These are phyloP conservation scores for Saksenaea oblongispora DNA, from an alignment of 371 early-diverging fungal species.

Conservation along the genomic window DNA sequence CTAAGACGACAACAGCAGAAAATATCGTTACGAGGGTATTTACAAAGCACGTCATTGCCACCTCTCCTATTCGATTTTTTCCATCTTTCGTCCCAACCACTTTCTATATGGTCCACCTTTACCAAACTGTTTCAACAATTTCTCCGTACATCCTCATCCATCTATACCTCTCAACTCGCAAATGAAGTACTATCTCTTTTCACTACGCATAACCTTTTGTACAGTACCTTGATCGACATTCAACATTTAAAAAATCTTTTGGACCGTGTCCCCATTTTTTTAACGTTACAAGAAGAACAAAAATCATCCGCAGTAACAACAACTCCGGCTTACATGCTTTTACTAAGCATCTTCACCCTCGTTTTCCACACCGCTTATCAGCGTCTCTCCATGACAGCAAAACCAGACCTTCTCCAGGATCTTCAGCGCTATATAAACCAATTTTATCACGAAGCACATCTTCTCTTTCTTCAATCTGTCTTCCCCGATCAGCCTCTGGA, in stretches of 20 bases:
- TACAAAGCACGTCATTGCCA: constrained; percentile 18
- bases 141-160: not conserved
- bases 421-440: constrained; percentile 11
- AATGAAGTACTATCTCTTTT: constrained; percentile 18
- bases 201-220: constrained; percentile 30
- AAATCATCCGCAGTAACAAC: constrained; percentile 4
- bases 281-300: not conserved
- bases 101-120: constrained; percentile 25
- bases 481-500: constrained; percentile 17
- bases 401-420: constrained; percentile 9
- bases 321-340: constrained; percentile 13
- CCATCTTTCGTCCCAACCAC: constrained; percentile 29
- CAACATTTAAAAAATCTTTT: not conserved
- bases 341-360: constrained; percentile 31
- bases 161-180: constrained; percentile 7
- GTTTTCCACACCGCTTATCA: constrained; percentile 37
- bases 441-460: constrained; percentile 36
- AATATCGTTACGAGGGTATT: not conserved
- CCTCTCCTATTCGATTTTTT: constrained; percentile 41
- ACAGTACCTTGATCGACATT: constrained; percentile 31
- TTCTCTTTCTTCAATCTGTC: constrained; percentile 21
- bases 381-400: constrained; percentile 14
- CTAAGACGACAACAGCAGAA: constrained; percentile 14
- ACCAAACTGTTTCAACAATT: constrained; percentile 8
- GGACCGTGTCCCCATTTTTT: constrained; percentile 7